These are phyloP conservation scores for Erodium texanum DNA, from an alignment of 441 rosid genomes.

Conservation along the genomic window DNA sequence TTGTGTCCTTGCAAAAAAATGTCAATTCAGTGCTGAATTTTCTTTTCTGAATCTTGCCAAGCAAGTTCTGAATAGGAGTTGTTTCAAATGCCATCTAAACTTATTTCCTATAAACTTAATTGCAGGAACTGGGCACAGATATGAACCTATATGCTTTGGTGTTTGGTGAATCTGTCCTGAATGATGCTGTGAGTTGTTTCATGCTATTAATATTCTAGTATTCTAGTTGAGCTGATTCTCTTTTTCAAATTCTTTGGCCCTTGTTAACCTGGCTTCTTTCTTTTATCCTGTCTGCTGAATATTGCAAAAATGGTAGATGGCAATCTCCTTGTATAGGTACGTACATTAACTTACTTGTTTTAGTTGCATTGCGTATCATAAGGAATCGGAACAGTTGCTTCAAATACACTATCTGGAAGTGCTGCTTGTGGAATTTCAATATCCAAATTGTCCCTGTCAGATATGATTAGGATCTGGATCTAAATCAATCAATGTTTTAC, in stretches of 20 bases:
- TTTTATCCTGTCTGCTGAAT: slow-evolving; percentile 16
- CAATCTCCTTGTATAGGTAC: slow-evolving; percentile 93
- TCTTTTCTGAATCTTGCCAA: background rate
- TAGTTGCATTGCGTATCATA: background rate
- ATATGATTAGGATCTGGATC: slow-evolving; percentile 3
- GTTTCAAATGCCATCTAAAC: background rate
- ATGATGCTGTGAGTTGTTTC: slow-evolving; percentile 77
- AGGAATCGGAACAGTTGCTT: background rate
- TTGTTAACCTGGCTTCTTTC: background rate
- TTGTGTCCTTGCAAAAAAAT: too few species aligned
- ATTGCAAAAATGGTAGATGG: slow-evolving; percentile 59
- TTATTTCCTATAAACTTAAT: slow-evolving; percentile 16
- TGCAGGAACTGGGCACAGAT: slow-evolving; percentile 96
- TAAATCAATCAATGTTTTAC: slow-evolving; percentile 25
- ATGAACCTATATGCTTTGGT: slow-evolving; percentile 90
- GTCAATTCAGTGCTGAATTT: background rate
- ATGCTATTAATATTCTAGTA: slow-evolving; percentile 10
- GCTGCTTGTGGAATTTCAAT: background rate
- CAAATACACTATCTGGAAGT: slow-evolving; percentile 8
- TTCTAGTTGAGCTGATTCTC: slow-evolving; percentile 15
- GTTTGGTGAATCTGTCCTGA: slow-evolving; percentile 96
- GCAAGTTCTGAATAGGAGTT: background rate
- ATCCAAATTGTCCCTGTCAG: too few species aligned
- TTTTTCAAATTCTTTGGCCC: slow-evolving; percentile 13
- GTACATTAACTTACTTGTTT: slow-evolving; percentile 13